phyloP scores from a whole-genome alignment of 75 land plant genomes.

The Pinus taeda region DNA sequence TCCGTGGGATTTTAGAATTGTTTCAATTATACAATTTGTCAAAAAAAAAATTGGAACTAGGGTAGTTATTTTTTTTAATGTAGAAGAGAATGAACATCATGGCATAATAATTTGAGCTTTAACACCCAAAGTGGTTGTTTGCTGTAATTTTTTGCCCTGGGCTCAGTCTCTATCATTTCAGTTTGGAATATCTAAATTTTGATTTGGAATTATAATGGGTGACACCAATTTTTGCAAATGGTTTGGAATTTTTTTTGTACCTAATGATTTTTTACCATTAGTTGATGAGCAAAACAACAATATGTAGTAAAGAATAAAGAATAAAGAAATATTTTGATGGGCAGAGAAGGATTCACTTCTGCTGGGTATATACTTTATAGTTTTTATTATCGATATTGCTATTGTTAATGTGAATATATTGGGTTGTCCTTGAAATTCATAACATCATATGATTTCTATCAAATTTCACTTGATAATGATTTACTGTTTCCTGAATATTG shows the following conservation, averaged over 20 bases:
- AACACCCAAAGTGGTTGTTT: too few relatives aligned
- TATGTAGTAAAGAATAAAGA: neutral
- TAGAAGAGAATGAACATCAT: neutral
- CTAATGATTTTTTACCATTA: too few relatives aligned
- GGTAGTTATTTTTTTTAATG: too few relatives aligned
- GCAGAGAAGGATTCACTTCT: neutral
- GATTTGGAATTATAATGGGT: neutral
- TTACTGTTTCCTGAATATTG: neutral
- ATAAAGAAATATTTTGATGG: neutral
- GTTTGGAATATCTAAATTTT: neutral
- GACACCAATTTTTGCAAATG: neutral
- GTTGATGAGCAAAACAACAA: neutral
- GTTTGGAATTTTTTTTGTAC: too few relatives aligned
- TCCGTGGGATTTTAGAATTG: neutral
- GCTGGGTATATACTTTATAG: too few relatives aligned
- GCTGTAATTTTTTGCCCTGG: neutral
- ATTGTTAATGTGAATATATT: too few relatives aligned
- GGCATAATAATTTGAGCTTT: too few relatives aligned
- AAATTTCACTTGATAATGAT: neutral
- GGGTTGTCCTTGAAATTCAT: neutral
- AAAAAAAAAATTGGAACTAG: neutral
- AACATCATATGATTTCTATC: neutral
- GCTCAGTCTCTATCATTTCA: neutral
- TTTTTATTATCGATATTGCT: too few relatives aligned
- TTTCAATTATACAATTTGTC: neutral